These are phyloP conservation scores for Saturnispora sekii DNA, from an alignment of 805 yeast genomes.

Conservation along the genomic window DNA sequence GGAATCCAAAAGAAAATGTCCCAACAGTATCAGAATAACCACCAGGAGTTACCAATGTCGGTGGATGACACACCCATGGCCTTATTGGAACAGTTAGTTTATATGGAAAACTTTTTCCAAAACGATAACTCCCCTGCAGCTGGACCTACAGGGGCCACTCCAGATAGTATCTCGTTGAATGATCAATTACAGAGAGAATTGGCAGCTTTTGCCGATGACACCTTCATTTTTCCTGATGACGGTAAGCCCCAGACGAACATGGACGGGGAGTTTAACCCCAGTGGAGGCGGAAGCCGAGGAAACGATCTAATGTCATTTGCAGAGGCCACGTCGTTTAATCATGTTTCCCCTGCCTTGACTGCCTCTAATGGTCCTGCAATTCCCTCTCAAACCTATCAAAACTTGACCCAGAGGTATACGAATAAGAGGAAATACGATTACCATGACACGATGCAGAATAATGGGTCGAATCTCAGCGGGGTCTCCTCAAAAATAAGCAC, in stretches of 20 bases:
- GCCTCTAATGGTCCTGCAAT: slow-evolving; percentile 4
- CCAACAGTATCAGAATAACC: background rate
- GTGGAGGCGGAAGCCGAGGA: background rate
- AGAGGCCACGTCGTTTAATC: slow-evolving; percentile 10
- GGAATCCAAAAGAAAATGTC: background rate
- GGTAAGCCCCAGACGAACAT: slow-evolving; percentile 41
- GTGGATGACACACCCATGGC: slow-evolving; percentile 32
- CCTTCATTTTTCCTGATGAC: slow-evolving; percentile 74
- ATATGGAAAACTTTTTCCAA: slow-evolving; percentile 67
- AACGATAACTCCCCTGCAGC: slow-evolving; percentile 24
- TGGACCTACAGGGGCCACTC: slow-evolving; percentile 25
- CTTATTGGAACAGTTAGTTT: slow-evolving; percentile 66
- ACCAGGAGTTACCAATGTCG: slow-evolving; percentile 3
- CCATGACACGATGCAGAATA: slow-evolving; percentile 12
- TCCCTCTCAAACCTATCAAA: slow-evolving; percentile 11
- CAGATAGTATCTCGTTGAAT: slow-evolving; percentile 32
- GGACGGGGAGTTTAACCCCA: slow-evolving; percentile 15
- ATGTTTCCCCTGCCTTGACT: slow-evolving; percentile 9
- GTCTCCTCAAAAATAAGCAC: background rate
- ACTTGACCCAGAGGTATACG: slow-evolving; percentile 12
- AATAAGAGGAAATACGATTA: slow-evolving; percentile 12
- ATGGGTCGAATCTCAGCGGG: background rate
- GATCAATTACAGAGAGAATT: slow-evolving; percentile 53
- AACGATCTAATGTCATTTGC: slow-evolving; percentile 9
- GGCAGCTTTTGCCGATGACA: slow-evolving; percentile 76